Evolutionary conservation across 2,329 filamentous ascomycete genomes (phyloP).

Genomic region (Tolypocladium capitatum): DNA sequence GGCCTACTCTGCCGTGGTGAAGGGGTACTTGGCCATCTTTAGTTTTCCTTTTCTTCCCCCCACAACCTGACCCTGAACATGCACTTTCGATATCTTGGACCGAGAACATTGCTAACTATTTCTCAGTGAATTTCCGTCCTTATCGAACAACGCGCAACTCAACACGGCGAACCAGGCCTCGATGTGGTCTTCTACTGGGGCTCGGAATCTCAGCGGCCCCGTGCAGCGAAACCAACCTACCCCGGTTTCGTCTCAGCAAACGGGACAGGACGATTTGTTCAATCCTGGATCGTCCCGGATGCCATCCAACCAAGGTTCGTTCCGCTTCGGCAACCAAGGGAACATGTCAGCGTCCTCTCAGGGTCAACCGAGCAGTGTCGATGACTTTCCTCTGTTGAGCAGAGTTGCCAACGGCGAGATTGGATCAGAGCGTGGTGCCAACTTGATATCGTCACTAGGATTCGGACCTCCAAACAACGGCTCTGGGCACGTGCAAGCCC

Average conservation of each 20-base stretch:
- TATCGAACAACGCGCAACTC: conserved; percentile 47
- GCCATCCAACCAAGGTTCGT: conserved; percentile 30
- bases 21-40: conserved; percentile 12
- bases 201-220: conserved; percentile 33
- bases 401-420: conserved; percentile 44
- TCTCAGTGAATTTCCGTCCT: conserved; percentile 52
- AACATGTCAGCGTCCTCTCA: conserved; percentile 30
- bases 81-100: neutral
- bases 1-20: conserved; percentile 18
- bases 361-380: conserved; percentile 33
- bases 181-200: conserved; percentile 40
- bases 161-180: conserved; percentile 33
- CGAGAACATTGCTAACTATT: conserved; percentile 31
- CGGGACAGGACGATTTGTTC: conserved; percentile 34
- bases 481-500: conserved; percentile 21
- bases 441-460: conserved; percentile 38
- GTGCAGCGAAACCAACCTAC: conserved; percentile 39
- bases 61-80: neutral
- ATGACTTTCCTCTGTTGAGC: conserved; percentile 51
- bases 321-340: conserved; percentile 39
- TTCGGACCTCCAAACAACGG: conserved; percentile 35
- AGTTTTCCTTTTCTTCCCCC: neutral
- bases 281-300: conserved; percentile 27
- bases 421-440: conserved; percentile 38
- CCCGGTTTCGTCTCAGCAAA: conserved; percentile 36